Evolutionary conservation across 768 basidiomycete species (phyloP).

Genomic region (Polyporus arcularius): DNA sequence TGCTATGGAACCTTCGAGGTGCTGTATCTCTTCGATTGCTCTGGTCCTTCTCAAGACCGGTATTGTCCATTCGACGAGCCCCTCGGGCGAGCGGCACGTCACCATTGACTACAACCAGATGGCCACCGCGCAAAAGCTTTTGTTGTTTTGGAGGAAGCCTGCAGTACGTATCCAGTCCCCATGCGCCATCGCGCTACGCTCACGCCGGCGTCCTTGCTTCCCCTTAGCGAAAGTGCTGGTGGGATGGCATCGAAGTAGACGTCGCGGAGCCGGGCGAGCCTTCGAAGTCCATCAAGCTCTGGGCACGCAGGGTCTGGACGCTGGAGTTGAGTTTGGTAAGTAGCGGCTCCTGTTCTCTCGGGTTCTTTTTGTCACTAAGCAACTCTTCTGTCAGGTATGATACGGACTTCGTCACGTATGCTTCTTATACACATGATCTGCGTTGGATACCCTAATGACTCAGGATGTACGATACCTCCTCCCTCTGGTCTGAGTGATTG

Average conservation of each 20-base stretch:
- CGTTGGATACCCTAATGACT: slow-evolving; percentile 19
- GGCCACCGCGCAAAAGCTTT: slow-evolving; percentile 94
- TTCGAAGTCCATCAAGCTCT: slow-evolving; percentile 75
- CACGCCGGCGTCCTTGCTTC: not conserved
- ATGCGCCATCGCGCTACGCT: slow-evolving; percentile 3
- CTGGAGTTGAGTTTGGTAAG: slow-evolving; percentile 90
- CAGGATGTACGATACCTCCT: slow-evolving; percentile 19
- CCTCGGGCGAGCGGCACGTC: slow-evolving; percentile 67
- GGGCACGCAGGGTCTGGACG: slow-evolving; percentile 98
- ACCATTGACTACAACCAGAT: slow-evolving; percentile 91
- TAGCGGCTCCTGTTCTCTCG: slow-evolving; percentile 4
- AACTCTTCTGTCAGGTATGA: slow-evolving; percentile 16
- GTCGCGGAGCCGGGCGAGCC: slow-evolving; percentile 58
- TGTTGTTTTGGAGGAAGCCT: slow-evolving; percentile 98
- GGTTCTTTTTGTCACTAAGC: not conserved
- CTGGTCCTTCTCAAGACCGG: slow-evolving; percentile 97
- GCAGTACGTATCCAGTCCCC: slow-evolving; percentile 64
- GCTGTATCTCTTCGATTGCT: slow-evolving; percentile 98
- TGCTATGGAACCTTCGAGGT: slow-evolving; percentile 92
- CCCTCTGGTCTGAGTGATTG: not conserved
- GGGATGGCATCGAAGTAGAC: slow-evolving; percentile 95
- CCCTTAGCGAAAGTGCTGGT: slow-evolving; percentile 95
- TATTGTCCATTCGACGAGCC: slow-evolving; percentile 63
- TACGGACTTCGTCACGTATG: slow-evolving; percentile 1
- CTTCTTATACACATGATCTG: not conserved